Conservation (phyloP, 768 basidiomycete genomes). For the Boletus fagicola region DNA sequence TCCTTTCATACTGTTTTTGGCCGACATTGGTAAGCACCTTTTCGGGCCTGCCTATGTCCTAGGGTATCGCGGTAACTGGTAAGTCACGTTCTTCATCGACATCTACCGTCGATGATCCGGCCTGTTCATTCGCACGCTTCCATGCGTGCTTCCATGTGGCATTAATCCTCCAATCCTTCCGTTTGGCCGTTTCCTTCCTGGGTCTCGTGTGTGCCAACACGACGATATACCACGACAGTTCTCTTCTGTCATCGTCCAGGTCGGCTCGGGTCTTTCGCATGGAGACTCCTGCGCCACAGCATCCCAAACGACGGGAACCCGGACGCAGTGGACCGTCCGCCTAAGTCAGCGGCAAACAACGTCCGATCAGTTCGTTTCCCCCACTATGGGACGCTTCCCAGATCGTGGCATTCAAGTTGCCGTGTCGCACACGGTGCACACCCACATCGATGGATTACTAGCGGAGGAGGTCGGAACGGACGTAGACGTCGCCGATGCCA, state of each 20-base stretch:
- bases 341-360: too few species aligned
- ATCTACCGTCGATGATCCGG: neutral
- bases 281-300: slow-evolving; percentile 4
- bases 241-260: slow-evolving; percentile 22
- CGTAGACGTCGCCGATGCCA: neutral
- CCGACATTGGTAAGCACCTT: neutral
- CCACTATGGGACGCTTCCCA: neutral
- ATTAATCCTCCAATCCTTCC: neutral
- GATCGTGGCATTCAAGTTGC: neutral
- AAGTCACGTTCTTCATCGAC: neutral
- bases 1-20: neutral
- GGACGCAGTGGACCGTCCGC: neutral
- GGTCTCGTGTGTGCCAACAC: neutral
- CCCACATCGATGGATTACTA: neutral
- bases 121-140: neutral
- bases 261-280: slow-evolving; percentile 23
- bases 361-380: neutral
- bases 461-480: neutral
- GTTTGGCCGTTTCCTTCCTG: slow-evolving; percentile 19
- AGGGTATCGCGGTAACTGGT: neutral
- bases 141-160: neutral
- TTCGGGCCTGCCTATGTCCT: neutral
- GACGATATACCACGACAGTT: neutral
- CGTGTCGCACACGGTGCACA: neutral
- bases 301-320: neutral